A percentile compares a stretch with the other conserved stretches of the same genome.
These are phyloP conservation scores for Aspergillus kassunensis DNA, from an alignment of 495 filamentous ascomycete species.

Conservation along the genomic window DNA sequence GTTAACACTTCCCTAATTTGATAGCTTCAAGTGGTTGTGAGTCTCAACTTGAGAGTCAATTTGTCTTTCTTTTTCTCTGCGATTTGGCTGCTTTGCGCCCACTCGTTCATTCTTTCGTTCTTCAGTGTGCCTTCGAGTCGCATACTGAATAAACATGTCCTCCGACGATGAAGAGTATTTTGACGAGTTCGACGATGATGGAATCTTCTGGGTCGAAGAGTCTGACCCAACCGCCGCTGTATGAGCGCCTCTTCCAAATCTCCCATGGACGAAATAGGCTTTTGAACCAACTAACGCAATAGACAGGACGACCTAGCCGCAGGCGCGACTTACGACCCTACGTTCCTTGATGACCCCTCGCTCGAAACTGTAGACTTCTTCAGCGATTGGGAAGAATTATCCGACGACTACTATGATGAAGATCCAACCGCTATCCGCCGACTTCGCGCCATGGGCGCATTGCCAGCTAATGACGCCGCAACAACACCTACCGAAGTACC, in stretches of 20 bases:
- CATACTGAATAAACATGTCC: slow-evolving; percentile 33
- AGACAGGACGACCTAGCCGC: slow-evolving; percentile 48
- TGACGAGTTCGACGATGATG: slow-evolving; percentile 44
- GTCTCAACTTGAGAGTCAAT: not conserved
- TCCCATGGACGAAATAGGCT: no score
- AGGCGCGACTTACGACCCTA: slow-evolving; percentile 40
- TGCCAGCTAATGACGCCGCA: slow-evolving; percentile 2
- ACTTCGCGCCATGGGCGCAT: slow-evolving; percentile 16
- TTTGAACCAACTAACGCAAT: slow-evolving; percentile 1
- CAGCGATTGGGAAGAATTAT: slow-evolving; percentile 49
- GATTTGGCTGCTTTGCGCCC: not conserved
- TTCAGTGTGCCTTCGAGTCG: not conserved
- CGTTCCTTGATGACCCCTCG: slow-evolving; percentile 38
- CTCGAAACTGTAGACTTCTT: slow-evolving; percentile 40
- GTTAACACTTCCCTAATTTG: not conserved
- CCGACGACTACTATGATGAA: slow-evolving; percentile 50
- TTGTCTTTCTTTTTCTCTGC: not conserved
- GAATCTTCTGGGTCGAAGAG: slow-evolving; percentile 41
- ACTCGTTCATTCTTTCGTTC: not conserved
- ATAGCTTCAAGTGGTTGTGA: slow-evolving; percentile 4
- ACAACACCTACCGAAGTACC: not conserved
- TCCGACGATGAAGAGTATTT: slow-evolving; percentile 49
- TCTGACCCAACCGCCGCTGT: slow-evolving; percentile 40
- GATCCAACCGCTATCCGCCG: slow-evolving; percentile 32
- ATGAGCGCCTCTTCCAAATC: no score